Percentiles rank a stretch among this genome's conserved stretches.
phyloP scores from a whole-genome alignment of 306 rosid species.

The Quercus suber region DNA sequence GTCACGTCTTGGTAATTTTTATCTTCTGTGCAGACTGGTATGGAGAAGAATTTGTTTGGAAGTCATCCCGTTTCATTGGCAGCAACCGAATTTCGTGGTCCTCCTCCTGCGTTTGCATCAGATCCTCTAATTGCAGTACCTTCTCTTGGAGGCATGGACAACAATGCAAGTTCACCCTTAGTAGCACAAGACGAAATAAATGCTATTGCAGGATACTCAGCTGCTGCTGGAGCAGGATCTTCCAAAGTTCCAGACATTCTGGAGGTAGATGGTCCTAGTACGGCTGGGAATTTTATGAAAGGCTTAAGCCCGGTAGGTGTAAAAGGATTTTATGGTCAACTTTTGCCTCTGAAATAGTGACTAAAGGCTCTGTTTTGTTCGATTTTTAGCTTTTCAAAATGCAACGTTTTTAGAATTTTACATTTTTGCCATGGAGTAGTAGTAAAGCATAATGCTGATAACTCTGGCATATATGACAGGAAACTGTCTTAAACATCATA shows the following conservation, averaged over 20 bases:
- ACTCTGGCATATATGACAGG: background rate
- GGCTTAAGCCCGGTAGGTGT: slow-evolving; percentile 78
- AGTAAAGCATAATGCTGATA: background rate
- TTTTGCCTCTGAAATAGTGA: slow-evolving; percentile 3
- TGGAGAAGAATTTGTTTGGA: slow-evolving; percentile 93
- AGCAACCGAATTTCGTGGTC: slow-evolving; percentile 56
- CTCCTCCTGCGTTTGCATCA: slow-evolving; percentile 92
- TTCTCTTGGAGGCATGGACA: slow-evolving; percentile 33
- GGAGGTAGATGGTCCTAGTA: slow-evolving; percentile 69
- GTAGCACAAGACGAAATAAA: slow-evolving; percentile 25
- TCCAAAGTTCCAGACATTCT: slow-evolving; percentile 66
- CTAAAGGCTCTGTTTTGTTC: background rate
- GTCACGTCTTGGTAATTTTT: slow-evolving; percentile 12
- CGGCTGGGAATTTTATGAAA: slow-evolving; percentile 61
- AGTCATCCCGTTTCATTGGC: slow-evolving; percentile 79
- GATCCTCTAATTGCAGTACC: slow-evolving; percentile 58
- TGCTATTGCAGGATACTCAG: slow-evolving; percentile 36
- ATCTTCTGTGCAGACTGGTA: slow-evolving; percentile 71
- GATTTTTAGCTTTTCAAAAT: background rate
- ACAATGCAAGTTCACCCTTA: slow-evolving; percentile 34
- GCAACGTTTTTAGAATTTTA: slow-evolving; percentile 4
- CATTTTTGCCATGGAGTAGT: background rate
- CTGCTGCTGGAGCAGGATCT: slow-evolving; percentile 53
- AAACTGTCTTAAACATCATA: background rate
- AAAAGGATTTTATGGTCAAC: slow-evolving; percentile 35